Evolutionary conservation across 805 yeast genomes (phyloP), one percentile per base, ranked within the genome.

Genomic region (Candida arabinofermentans): DNA sequence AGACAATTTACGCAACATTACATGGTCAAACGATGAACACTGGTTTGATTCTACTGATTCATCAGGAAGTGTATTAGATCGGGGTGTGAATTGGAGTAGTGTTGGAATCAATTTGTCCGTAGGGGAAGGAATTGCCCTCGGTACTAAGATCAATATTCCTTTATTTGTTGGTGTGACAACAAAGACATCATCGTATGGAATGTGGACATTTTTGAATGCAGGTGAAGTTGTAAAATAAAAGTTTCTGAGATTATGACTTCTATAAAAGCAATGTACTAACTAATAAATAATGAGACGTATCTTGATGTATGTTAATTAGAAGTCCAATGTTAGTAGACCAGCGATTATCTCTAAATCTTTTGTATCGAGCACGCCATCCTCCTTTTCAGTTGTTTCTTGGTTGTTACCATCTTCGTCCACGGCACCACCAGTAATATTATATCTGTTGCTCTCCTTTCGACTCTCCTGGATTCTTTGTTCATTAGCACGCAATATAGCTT

Each of bases 401-500:
- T 65, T 71, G 12, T 66, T 64, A 2, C 66, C 67, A 44, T 66
- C 71, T 1, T 62, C 62, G 13, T n/a, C n/a, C n/a, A n/a, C n/a
- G n/a, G n/a, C n/a, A n/a, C n/a, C n/a, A n/a, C 48, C 52, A 27
- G 17, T 29, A 5, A 43, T 36, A 5, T 41, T 40, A 40, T 51
- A 53, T 24, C 56, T 34, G 6, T 44, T 43, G 12, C 27, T 40
- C n/a, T 41, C 48, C 42, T 49, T 33, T 9, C 36, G 39, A 16
- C 42, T 39, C 37, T 53, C 66, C 39, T 45, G 80, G 8, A 57
- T 19, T 21, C 65, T 53, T 36, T 71, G 77, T 43, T 77, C 81
- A 47, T 79, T 77, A 8, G 85, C 71, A 43, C 86, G 53, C 6
- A 72, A 53, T 2, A 79, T 67, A 0, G 85, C 85, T 55, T 80